Evolutionary conservation across 2,329 filamentous ascomycete genomes (phyloP).

Genomic region (Cytospora piceicola): DNA sequence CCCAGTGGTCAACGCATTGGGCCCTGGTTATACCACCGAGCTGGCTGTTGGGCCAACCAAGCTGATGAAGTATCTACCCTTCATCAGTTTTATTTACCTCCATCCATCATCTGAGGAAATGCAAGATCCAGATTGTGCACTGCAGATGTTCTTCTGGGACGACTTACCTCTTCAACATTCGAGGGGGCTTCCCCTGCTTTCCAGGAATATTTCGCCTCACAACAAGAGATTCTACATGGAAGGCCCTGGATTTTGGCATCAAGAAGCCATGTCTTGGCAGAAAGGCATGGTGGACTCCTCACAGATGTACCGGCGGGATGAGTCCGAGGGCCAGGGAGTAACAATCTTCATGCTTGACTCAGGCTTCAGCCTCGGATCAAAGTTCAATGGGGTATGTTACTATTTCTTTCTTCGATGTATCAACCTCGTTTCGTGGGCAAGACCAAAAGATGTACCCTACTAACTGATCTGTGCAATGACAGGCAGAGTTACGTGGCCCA

Average conservation of each 20-base stretch:
- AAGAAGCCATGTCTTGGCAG: slow-evolving; percentile 1
- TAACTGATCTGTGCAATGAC: neutral
- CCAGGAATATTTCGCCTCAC: neutral
- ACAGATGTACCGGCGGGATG: neutral
- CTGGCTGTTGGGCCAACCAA: neutral
- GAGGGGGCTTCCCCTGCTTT: neutral
- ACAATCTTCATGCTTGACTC: slow-evolving; percentile 7
- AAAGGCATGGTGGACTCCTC: neutral
- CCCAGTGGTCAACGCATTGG: slow-evolving; percentile 4
- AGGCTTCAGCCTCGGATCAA: neutral
- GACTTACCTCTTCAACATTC: neutral
- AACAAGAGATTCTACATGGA: slow-evolving; percentile 1
- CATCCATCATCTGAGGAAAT: slow-evolving; percentile 1
- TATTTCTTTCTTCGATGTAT: too few species aligned
- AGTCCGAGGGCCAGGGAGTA: neutral
- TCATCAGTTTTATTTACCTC: slow-evolving; percentile 1
- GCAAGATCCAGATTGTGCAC: neutral
- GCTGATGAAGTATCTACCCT: neutral
- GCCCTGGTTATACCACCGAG: slow-evolving; percentile 5
- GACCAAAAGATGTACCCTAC: too few species aligned
- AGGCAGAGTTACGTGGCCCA: slow-evolving; percentile 10
- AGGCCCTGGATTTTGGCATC: slow-evolving; percentile 1
- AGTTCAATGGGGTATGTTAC: neutral
- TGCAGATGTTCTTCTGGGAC: neutral
- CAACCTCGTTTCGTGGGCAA: too few species aligned